These are phyloP conservation scores for Fistulifera pelliculosa DNA, from an alignment of 108 stramenopile genomes.

Conservation along the genomic window DNA sequence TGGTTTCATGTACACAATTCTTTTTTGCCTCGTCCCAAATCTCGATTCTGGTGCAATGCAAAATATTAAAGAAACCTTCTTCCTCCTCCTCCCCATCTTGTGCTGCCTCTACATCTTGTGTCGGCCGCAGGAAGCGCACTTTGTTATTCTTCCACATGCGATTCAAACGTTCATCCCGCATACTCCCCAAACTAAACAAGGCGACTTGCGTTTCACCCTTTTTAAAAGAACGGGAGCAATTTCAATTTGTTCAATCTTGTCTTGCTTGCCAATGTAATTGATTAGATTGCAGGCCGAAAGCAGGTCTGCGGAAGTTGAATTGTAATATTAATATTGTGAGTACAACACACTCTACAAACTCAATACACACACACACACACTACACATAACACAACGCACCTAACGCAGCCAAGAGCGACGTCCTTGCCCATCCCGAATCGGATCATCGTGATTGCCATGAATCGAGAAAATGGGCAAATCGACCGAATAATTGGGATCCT, in stretches of 20 bases:
- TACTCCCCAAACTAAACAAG: slow-evolving; percentile 90
- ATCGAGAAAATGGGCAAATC: slow-evolving; percentile 94
- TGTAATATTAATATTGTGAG: too few species aligned
- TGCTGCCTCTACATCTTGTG: neutral
- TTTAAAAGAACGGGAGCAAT: slow-evolving; percentile 83
- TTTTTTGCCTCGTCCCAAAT: slow-evolving; percentile 88
- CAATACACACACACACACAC: too few species aligned
- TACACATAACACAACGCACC: too few species aligned
- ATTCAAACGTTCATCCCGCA: slow-evolving; percentile 96
- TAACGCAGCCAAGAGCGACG: slow-evolving; percentile 68
- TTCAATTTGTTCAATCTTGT: slow-evolving; percentile 79
- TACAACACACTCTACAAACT: too few species aligned
- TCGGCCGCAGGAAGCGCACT: slow-evolving; percentile 66
- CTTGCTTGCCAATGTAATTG: slow-evolving; percentile 95
- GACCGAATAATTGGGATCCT: slow-evolving; percentile 82
- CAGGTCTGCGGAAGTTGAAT: slow-evolving; percentile 50
- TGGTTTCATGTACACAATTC: slow-evolving; percentile 92
- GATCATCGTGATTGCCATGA: slow-evolving; percentile 99
- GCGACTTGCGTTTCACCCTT: slow-evolving; percentile 90
- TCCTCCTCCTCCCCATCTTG: slow-evolving; percentile 25
- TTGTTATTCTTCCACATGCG: slow-evolving; percentile 90
- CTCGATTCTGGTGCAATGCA: slow-evolving; percentile 98
- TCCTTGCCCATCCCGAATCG: slow-evolving; percentile 54
- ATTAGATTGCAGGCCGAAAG: slow-evolving; percentile 81
- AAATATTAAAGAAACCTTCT: slow-evolving; percentile 82